phyloP scores from a whole-genome alignment of 2,329 filamentous ascomycete genomes.

The Colletotrichum coccodes region DNA sequence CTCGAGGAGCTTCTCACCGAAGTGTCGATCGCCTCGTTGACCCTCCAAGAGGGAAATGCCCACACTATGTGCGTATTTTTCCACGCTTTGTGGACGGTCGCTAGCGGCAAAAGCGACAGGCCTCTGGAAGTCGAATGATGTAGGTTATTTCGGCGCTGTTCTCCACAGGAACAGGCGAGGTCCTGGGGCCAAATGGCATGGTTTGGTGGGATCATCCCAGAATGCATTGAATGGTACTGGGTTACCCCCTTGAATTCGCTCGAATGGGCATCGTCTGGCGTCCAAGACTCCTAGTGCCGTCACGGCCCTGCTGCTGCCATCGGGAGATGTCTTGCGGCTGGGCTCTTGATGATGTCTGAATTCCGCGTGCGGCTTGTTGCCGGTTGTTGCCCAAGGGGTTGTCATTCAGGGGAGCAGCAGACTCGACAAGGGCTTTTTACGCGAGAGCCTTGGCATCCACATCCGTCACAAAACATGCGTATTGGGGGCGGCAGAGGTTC shows the following conservation, averaged over 20 bases:
- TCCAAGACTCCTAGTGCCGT: constrained; percentile 6
- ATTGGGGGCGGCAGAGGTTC: neutral
- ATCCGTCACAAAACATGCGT: neutral
- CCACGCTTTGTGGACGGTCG: constrained; percentile 12
- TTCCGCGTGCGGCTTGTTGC: constrained; percentile 8
- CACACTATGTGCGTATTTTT: neutral
- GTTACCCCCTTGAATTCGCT: neutral
- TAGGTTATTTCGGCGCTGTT: constrained; percentile 2
- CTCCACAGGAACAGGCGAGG: constrained; percentile 9
- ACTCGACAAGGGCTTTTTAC: neutral
- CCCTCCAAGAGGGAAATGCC: neutral
- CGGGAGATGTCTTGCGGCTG: neutral
- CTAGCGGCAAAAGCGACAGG: constrained; percentile 13
- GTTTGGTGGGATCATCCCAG: constrained; percentile 17
- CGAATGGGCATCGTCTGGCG: neutral
- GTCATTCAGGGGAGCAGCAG: neutral
- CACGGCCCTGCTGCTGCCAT: neutral
- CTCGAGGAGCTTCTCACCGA: neutral
- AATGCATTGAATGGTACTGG: neutral
- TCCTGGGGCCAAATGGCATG: neutral
- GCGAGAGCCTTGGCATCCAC: constrained; percentile 1
- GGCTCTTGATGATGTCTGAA: neutral
- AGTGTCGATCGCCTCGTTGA: neutral
- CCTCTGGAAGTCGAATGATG: constrained; percentile 3
- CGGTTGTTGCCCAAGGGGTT: neutral